A percentile compares a stretch with the other conserved stretches of the same genome.
Conservation (phyloP, 306 rosid genomes). For the Herpetospermum pedunculosum region DNA sequence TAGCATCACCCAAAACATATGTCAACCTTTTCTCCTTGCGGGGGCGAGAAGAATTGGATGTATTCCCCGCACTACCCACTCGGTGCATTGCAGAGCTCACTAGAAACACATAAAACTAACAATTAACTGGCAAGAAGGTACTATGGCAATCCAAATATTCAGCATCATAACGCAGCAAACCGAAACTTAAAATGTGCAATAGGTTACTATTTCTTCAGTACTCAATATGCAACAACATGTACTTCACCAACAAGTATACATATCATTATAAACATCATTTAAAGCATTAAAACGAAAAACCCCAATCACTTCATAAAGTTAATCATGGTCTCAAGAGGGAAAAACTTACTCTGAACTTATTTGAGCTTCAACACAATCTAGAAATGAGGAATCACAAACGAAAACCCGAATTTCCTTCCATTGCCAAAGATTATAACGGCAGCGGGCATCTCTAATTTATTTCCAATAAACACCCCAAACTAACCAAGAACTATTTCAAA, state of each 20-base stretch:
- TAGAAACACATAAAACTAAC: slow-evolving; percentile 5
- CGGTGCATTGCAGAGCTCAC: slow-evolving; percentile 85
- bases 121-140: background rate
- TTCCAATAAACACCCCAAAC: background rate
- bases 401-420: background rate
- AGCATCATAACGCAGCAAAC: background rate
- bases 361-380: background rate
- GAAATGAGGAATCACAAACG: background rate
- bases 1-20: slow-evolving; percentile 71
- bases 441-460: background rate
- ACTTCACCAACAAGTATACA: background rate
- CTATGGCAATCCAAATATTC: background rate
- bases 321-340: background rate
- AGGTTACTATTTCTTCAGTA: background rate
- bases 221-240: background rate
- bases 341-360: background rate
- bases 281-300: background rate
- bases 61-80: slow-evolving; percentile 90
- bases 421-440: background rate
- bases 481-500: background rate
- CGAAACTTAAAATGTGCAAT: background rate
- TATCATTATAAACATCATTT: background rate
- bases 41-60: slow-evolving; percentile 72
- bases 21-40: slow-evolving; percentile 94
- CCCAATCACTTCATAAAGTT: background rate